Percentiles rank a stretch among this genome's conserved stretches.
These are phyloP conservation scores for Amanita rimosa DNA, from an alignment of 768 basidiomycete genomes.

Conservation along the genomic window DNA sequence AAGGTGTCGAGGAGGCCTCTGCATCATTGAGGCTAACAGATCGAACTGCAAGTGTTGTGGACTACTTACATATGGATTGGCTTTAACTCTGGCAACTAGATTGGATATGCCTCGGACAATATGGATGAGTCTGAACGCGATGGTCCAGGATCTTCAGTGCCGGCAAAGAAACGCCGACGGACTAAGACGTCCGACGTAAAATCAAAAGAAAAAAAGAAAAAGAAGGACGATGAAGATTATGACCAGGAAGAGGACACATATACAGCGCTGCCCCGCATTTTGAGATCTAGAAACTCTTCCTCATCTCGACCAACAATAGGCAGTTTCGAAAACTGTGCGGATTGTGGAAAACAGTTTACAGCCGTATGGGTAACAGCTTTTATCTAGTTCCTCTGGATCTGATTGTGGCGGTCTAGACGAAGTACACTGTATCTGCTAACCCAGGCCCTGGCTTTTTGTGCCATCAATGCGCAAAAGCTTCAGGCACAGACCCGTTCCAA, in stretches of 20 bases:
- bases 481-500: conserved; percentile 80
- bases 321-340: conserved; percentile 69
- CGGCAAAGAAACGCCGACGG: conserved; percentile 45
- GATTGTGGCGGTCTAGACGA: conserved; percentile 41
- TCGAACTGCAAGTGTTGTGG: not conserved
- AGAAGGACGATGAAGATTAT: conserved; percentile 36
- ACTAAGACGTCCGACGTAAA: conserved; percentile 35
- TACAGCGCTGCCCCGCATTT: conserved; percentile 45
- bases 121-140: conserved; percentile 47
- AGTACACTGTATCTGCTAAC: conserved; percentile 71
- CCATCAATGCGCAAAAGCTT: conserved; percentile 68
- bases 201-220: conserved; percentile 25
- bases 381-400: not conserved
- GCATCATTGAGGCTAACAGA: conserved; percentile 11
- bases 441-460: conserved; percentile 74
- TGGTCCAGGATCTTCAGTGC: conserved; percentile 15
- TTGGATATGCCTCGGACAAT: conserved; percentile 62
- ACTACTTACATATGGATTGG: not conserved
- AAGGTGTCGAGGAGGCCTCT: not conserved
- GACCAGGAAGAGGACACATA: conserved; percentile 56
- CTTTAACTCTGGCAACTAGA: not conserved
- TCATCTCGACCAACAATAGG: conserved; percentile 59
- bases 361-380: conserved; percentile 47
- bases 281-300: conserved; percentile 20
- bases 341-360: conserved; percentile 77